Conservation (phyloP, 2,329 filamentous ascomycete genomes). For the Paecilomyces fulvus region DNA sequence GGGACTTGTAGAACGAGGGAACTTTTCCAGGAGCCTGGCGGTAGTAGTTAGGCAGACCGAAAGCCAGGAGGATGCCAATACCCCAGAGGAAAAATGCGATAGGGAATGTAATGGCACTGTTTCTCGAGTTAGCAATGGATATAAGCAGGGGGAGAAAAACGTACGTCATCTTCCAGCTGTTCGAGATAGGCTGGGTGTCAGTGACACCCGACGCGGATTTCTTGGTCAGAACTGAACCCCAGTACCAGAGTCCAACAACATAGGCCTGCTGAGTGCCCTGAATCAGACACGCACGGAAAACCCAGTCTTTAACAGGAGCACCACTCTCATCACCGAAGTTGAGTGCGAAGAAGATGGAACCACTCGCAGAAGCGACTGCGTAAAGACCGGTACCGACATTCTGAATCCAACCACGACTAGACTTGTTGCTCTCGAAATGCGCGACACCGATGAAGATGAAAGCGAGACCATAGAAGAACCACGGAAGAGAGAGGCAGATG, state of each 20-base stretch:
- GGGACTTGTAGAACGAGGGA: slow-evolving; percentile 56
- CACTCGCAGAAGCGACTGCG: slow-evolving; percentile 53
- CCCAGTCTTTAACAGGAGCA: slow-evolving; percentile 55
- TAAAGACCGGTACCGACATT: slow-evolving; percentile 56
- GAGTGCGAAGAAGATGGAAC: slow-evolving; percentile 57
- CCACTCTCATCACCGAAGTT: slow-evolving; percentile 60
- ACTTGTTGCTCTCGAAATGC: slow-evolving; percentile 41
- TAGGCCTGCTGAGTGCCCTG: slow-evolving; percentile 61
- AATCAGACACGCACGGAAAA: slow-evolving; percentile 58
- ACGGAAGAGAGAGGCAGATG: slow-evolving; percentile 52
- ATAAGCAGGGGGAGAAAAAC: background rate
- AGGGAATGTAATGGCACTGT: slow-evolving; percentile 48
- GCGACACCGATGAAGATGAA: slow-evolving; percentile 57
- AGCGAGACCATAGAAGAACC: slow-evolving; percentile 54
- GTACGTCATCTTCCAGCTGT: slow-evolving; percentile 37
- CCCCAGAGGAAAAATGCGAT: slow-evolving; percentile 50
- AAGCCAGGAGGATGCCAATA: slow-evolving; percentile 47
- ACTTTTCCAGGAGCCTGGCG: slow-evolving; percentile 55
- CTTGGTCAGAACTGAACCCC: slow-evolving; percentile 43
- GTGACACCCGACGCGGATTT: slow-evolving; percentile 33
- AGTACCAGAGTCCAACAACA: slow-evolving; percentile 57
- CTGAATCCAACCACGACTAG: slow-evolving; percentile 46
- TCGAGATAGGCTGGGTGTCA: slow-evolving; percentile 29
- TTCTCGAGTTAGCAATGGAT: slow-evolving; percentile 18
- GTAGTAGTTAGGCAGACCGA: slow-evolving; percentile 60